Evolutionary conservation across 306 rosid species (phyloP).

Genomic region (Cyamopsis tetragonoloba): DNA sequence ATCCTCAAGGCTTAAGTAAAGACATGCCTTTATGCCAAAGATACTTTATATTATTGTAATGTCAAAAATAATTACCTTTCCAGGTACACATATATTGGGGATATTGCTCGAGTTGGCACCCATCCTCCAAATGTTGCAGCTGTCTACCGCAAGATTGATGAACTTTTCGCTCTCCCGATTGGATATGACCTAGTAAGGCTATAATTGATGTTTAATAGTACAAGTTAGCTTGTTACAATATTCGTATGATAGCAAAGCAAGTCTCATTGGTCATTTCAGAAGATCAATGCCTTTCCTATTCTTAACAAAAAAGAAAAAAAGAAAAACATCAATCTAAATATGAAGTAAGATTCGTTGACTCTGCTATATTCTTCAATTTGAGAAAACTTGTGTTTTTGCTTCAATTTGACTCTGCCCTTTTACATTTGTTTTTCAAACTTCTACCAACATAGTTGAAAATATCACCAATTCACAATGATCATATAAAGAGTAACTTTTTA

Average conservation of each 20-base stretch:
- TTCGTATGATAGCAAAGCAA: constrained; percentile 12
- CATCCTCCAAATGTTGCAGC: constrained; percentile 98
- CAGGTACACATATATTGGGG: constrained; percentile 79
- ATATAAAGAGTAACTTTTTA: no score
- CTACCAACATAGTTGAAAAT: no score
- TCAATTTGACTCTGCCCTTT: no score
- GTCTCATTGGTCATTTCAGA: constrained; percentile 2
- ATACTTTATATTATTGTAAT: constrained; percentile 15
- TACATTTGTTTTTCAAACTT: no score
- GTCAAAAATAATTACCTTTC: constrained; percentile 6
- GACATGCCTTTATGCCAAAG: background rate
- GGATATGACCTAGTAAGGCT: constrained; percentile 92
- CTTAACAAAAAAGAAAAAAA: background rate
- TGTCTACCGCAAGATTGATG: constrained; percentile 69
- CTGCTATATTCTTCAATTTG: background rate
- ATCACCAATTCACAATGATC: no score
- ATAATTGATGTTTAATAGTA: constrained; percentile 1
- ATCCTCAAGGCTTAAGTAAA: no score
- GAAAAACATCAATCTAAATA: background rate
- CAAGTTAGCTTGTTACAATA: background rate
- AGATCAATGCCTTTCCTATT: constrained; percentile 5
- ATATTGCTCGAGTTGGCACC: constrained; percentile 80
- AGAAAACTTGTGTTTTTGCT: no score
- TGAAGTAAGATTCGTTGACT: background rate
- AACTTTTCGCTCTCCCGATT: constrained; percentile 61